These are phyloP conservation scores for Aegilops tauschii DNA, from an alignment of 176 grass and related monocot genomes.

Conservation along the genomic window DNA sequence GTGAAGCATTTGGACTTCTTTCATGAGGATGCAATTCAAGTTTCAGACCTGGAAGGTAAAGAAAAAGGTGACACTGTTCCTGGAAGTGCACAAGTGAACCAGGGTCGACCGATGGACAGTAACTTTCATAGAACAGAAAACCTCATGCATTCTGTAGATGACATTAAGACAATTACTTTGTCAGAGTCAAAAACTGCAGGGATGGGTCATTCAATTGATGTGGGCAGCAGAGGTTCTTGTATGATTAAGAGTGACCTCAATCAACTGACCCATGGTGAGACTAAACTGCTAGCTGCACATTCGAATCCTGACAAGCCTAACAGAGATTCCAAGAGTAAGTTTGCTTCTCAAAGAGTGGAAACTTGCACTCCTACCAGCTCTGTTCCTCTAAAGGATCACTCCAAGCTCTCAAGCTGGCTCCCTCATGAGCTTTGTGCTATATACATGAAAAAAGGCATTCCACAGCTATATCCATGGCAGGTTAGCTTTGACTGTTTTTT, in stretches of 20 bases:
- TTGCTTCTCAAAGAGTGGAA: slow-evolving; percentile 40
- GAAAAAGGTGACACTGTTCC: slow-evolving; percentile 12
- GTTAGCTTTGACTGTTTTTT: slow-evolving; percentile 36
- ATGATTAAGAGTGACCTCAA: slow-evolving; percentile 13
- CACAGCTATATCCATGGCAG: slow-evolving; percentile 93
- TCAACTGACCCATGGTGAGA: slow-evolving; percentile 3
- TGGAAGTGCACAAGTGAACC: slow-evolving; percentile 1
- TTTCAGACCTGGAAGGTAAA: slow-evolving; percentile 30
- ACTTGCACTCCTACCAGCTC: slow-evolving; percentile 58
- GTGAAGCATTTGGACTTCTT: slow-evolving; percentile 92
- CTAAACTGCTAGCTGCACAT: slow-evolving; percentile 14
- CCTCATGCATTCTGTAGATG: slow-evolving; percentile 17
- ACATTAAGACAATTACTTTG: slow-evolving; percentile 17
- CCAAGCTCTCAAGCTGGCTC: slow-evolving; percentile 83
- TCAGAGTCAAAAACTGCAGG: slow-evolving; percentile 17
- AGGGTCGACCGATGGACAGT: slow-evolving; percentile 11
- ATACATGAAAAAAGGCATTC: slow-evolving; percentile 86
- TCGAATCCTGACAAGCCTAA: slow-evolving; percentile 28
- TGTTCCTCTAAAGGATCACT: slow-evolving; percentile 54
- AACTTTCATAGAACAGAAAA: slow-evolving; percentile 13
- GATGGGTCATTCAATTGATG: slow-evolving; percentile 5
- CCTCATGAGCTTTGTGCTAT: slow-evolving; percentile 71
- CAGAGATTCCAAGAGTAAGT: slow-evolving; percentile 32
- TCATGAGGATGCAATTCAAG: slow-evolving; percentile 61
- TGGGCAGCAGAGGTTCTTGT: neutral